Evolutionary conservation across 202 grass and related monocot species (phyloP).

Genomic region (Panicum hallii): DNA sequence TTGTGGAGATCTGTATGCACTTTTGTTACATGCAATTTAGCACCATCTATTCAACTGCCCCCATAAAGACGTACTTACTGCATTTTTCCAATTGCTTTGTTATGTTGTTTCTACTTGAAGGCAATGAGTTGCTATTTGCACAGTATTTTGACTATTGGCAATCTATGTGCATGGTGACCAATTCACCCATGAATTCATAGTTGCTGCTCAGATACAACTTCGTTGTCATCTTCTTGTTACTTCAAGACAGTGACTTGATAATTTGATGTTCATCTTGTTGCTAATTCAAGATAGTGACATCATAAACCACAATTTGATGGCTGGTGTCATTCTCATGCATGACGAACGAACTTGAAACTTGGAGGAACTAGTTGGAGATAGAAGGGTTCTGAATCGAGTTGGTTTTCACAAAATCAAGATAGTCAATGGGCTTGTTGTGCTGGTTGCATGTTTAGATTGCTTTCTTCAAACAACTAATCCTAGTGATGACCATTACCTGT

Average conservation of each 20-base stretch:
- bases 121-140: not conserved
- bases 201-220: conserved; percentile 19
- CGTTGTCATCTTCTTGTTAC: no score
- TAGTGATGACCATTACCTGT: no score
- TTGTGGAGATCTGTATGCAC: conserved; percentile 13
- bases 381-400: no score
- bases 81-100: conserved; percentile 4
- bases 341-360: not conserved
- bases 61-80: not conserved
- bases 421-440: no score
- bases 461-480: no score
- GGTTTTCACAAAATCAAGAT: no score
- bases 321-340: conserved; percentile 19
- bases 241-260: not conserved
- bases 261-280: conserved; percentile 15
- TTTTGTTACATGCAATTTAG: conserved; percentile 40
- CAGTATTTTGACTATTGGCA: not conserved
- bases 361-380: no score
- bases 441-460: no score
- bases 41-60: not conserved
- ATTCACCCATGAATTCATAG: not conserved
- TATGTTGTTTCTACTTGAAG: conserved; percentile 30
- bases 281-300: conserved; percentile 1
- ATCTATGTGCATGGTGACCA: not conserved
- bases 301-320: not conserved